Conservation (phyloP, 2,329 filamentous ascomycete species). For the Lecanoromycetidae sp. region DNA sequence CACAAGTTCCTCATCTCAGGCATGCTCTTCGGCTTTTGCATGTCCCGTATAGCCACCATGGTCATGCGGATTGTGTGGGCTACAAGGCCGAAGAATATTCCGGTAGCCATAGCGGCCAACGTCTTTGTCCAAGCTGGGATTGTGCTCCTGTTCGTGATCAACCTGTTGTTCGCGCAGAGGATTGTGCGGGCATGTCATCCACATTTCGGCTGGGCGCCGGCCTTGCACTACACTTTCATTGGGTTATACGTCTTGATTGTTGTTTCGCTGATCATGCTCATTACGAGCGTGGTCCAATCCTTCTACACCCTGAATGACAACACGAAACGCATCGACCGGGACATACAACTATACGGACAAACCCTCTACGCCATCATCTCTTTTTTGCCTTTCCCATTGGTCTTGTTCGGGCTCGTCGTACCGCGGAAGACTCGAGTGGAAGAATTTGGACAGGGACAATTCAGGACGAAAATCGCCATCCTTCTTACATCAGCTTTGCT, state of each 20-base stretch:
- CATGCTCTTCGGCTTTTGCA: conserved; percentile 38
- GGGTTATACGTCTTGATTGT: conserved; percentile 47
- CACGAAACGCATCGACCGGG: conserved; percentile 42
- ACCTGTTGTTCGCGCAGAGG: conserved; percentile 65
- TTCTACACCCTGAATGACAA: conserved; percentile 52
- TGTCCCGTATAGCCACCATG: conserved; percentile 36
- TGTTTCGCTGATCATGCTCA: conserved; percentile 51
- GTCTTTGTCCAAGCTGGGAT: conserved; percentile 65
- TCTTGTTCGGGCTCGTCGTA: conserved; percentile 36
- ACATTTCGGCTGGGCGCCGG: conserved; percentile 52
- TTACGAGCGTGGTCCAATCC: conserved; percentile 50
- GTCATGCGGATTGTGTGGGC: conserved; percentile 48
- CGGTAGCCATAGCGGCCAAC: conserved; percentile 45
- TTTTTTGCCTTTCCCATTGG: conserved; percentile 52
- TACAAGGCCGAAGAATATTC: conserved; percentile 30
- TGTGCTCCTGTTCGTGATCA: conserved; percentile 63
- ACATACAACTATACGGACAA: conserved; percentile 51
- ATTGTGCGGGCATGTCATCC: conserved; percentile 64
- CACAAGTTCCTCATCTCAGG: conserved; percentile 41
- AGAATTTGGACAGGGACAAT: conserved; percentile 55
- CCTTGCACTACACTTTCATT: conserved; percentile 42
- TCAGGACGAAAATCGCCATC: conserved; percentile 54
- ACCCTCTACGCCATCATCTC: conserved; percentile 53
- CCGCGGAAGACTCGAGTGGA: conserved; percentile 38
- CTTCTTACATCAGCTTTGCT: conserved; percentile 47